Percentiles rank a stretch among this genome's conserved stretches.
phyloP scores from a whole-genome alignment of 768 basidiomycete genomes.

The Podaxis sp. region DNA sequence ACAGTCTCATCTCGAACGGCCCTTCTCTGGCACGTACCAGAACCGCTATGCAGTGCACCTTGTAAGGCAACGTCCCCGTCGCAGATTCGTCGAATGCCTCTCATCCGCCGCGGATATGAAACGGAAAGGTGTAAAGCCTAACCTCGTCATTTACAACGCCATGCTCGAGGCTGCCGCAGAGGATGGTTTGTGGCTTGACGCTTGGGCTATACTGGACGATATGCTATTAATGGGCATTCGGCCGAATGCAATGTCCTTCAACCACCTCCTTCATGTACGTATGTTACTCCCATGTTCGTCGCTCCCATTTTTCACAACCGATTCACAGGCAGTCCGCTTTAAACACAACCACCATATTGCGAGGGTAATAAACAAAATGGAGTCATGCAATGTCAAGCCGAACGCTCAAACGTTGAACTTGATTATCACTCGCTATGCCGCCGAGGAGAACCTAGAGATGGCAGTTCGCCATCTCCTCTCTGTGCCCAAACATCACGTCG shows the following conservation, averaged over 20 bases:
- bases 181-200: conserved; percentile 46
- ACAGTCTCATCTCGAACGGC: not conserved
- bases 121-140: conserved; percentile 47
- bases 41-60: conserved; percentile 13
- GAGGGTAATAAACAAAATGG: conserved; percentile 57
- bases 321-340: conserved; percentile 45
- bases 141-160: conserved; percentile 53
- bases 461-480: conserved; percentile 61
- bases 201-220: conserved; percentile 69
- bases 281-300: conserved; percentile 12
- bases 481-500: conserved; percentile 52
- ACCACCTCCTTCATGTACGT: conserved; percentile 58
- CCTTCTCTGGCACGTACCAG: conserved; percentile 6
- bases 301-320: not conserved
- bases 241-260: conserved; percentile 53
- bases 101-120: conserved; percentile 60
- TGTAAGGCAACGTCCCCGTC: not conserved
- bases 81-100: conserved; percentile 38
- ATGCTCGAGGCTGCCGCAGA: conserved; percentile 51
- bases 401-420: conserved; percentile 52
- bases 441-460: conserved; percentile 59
- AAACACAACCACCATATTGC: conserved; percentile 40
- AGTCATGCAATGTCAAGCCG: conserved; percentile 44
- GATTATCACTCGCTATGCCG: conserved; percentile 48
- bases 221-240: conserved; percentile 53